These are phyloP conservation scores for Neopestalotiopsis rosae DNA, from an alignment of 2,329 filamentous ascomycete genomes.

Conservation along the genomic window DNA sequence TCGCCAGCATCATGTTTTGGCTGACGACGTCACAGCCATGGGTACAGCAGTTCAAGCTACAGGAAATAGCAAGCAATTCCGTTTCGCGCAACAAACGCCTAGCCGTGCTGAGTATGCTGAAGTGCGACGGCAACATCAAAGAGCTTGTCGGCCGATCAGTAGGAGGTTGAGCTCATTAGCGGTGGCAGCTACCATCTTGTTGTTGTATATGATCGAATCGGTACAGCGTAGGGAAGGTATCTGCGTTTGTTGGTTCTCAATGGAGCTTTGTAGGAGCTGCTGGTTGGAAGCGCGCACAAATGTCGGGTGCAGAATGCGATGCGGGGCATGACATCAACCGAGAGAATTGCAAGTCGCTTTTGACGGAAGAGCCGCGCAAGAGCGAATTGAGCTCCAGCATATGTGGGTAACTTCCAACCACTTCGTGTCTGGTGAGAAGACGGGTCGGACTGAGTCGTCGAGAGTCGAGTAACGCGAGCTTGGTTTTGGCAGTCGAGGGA, in stretches of 20 bases:
- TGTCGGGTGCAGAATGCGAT: slow-evolving; percentile 22
- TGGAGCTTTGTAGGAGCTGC: background rate
- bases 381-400: background rate
- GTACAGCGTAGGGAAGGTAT: background rate
- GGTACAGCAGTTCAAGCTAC: too few species aligned
- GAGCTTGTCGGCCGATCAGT: too few species aligned
- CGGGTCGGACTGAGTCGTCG: background rate
- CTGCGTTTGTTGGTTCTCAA: background rate
- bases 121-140: too few species aligned
- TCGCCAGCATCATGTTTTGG: too few species aligned
- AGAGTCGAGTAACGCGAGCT: background rate
- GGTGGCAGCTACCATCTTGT: too few species aligned
- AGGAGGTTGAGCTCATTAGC: too few species aligned
- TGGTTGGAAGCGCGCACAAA: background rate
- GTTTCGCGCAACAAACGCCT: too few species aligned
- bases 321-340: slow-evolving; percentile 30
- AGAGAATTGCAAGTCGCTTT: background rate
- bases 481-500: background rate
- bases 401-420: background rate
- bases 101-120: too few species aligned
- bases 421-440: background rate
- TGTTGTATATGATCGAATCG: background rate
- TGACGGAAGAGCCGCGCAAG: background rate
- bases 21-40: too few species aligned
- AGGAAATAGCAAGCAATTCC: too few species aligned